These are phyloP conservation scores for Cornus florida DNA, from an alignment of 148 eudicot genomes.

Conservation along the genomic window DNA sequence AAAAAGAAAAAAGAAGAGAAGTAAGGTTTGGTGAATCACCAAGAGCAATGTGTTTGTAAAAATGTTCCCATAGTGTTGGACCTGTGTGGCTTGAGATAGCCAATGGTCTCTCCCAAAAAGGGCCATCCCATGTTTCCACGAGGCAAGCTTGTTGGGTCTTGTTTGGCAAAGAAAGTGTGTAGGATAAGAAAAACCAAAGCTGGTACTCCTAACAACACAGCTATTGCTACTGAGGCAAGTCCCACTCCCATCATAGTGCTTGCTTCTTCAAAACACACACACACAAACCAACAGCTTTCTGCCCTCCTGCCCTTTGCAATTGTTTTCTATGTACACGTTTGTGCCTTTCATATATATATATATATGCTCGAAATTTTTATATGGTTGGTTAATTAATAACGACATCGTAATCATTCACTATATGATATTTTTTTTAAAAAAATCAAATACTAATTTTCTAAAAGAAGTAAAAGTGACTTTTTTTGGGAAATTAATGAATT, in stretches of 20 bases:
- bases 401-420: too few species aligned
- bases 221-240: neutral
- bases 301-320: neutral
- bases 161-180: slow-evolving; percentile 1
- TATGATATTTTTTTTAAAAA: too few species aligned
- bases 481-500: too few species aligned
- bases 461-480: too few species aligned
- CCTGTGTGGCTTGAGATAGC: slow-evolving; percentile 43
- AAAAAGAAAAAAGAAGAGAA: too few species aligned
- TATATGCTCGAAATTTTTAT: too few species aligned
- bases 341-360: neutral
- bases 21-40: slow-evolving; percentile 18
- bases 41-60: slow-evolving; percentile 48
- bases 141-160: slow-evolving; percentile 24
- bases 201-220: slow-evolving; percentile 23
- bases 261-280: too few species aligned
- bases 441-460: too few species aligned
- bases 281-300: neutral
- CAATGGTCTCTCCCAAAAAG: slow-evolving; percentile 49
- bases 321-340: neutral
- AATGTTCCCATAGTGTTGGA: slow-evolving; percentile 49
- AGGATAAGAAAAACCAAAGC: slow-evolving; percentile 10
- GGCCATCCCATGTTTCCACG: slow-evolving; percentile 57
- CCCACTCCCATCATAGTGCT: slow-evolving; percentile 6
- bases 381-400: neutral